A percentile compares a stretch with the other conserved stretches of the same genome.
Conservation (phyloP, 768 basidiomycete species). For the Suillus subaureus region DNA sequence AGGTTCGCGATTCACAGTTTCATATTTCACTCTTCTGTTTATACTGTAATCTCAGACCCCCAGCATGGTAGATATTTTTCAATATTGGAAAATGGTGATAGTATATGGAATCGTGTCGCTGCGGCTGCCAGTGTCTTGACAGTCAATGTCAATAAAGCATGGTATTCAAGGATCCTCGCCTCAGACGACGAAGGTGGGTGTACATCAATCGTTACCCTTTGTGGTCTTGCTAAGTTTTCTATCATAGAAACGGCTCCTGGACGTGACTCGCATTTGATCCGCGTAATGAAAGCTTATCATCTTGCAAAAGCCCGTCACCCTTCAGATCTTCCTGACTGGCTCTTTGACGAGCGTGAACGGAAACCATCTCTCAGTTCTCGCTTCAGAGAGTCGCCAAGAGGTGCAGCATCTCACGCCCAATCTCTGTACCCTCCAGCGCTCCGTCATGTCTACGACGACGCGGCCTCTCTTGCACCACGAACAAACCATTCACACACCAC, state of each 20-base stretch:
- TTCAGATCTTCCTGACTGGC: constrained; percentile 64
- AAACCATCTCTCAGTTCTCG: constrained; percentile 26
- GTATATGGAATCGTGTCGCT: constrained; percentile 61
- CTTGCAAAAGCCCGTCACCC: constrained; percentile 58
- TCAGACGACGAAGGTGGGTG: constrained; percentile 48
- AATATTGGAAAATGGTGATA: constrained; percentile 40
- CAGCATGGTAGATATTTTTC: background rate
- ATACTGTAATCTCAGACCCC: background rate
- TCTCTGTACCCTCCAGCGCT: constrained; percentile 31
- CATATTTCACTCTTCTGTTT: background rate
- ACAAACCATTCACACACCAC: background rate
- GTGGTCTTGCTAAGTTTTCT: background rate
- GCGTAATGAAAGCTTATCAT: constrained; percentile 71
- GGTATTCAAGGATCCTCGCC: constrained; percentile 46
- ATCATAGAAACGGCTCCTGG: constrained; percentile 51
- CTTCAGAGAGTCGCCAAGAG: constrained; percentile 4
- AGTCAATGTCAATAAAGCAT: constrained; percentile 60
- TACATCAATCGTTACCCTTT: constrained; percentile 10
- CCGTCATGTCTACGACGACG: constrained; percentile 42
- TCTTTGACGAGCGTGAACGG: constrained; percentile 62
- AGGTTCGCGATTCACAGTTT: background rate
- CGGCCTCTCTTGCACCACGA: constrained; percentile 18
- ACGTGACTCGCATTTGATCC: constrained; percentile 59
- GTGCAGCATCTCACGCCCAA: constrained; percentile 12
- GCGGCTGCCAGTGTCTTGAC: constrained; percentile 52